phyloP scores from a whole-genome alignment of 1,284 basidiomycete species.

The Porphyrellus sp. region DNA sequence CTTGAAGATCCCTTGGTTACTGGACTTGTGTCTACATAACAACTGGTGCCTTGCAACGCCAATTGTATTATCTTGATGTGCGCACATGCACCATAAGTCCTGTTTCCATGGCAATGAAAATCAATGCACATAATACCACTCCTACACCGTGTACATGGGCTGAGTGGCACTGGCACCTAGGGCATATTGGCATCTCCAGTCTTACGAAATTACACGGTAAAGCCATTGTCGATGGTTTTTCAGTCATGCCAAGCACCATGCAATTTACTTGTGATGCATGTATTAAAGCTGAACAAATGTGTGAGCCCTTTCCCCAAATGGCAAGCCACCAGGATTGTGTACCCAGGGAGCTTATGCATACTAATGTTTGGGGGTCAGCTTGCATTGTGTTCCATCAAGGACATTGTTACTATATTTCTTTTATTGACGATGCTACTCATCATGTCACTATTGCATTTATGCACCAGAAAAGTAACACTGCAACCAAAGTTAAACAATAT shows the following conservation, averaged over 20 bases:
- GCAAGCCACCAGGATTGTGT: no score
- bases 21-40: no score
- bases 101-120: no score
- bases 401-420: background rate
- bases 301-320: background rate
- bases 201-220: background rate
- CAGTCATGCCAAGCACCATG: background rate
- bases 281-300: background rate
- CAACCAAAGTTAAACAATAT: background rate
- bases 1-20: no score
- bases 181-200: background rate
- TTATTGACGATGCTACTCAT: background rate
- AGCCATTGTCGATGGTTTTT: background rate
- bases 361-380: background rate
- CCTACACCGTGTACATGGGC: no score
- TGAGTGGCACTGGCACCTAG: background rate
- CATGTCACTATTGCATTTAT: background rate
- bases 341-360: background rate
- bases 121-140: no score
- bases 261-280: background rate
- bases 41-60: no score
- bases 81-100: no score
- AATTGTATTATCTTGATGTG: no score
- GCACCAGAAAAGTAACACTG: background rate
- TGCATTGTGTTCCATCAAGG: no score